A percentile compares a stretch with the other conserved stretches of the same genome.
phyloP scores from a whole-genome alignment of 2,329 filamentous ascomycete genomes.

The Aspergillus tanneri region DNA sequence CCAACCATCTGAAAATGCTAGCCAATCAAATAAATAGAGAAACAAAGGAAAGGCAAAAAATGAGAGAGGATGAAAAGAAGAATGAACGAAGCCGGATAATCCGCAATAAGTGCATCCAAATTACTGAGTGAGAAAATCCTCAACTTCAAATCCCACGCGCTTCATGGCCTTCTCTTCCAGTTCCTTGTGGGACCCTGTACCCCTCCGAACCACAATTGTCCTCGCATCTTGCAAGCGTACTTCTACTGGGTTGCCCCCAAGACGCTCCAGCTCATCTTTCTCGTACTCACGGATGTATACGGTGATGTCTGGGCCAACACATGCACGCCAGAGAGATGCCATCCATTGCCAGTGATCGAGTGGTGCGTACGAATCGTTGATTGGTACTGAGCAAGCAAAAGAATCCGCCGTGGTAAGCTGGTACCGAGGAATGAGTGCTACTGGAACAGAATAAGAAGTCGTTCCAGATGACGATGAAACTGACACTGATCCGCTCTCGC shows the following conservation, averaged over 20 bases:
- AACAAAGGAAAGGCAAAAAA: slow-evolving; percentile 3
- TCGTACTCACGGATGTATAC: slow-evolving; percentile 46
- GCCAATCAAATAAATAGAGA: not conserved
- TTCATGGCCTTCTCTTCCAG: slow-evolving; percentile 70
- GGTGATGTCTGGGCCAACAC: slow-evolving; percentile 70
- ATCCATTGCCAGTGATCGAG: slow-evolving; percentile 98
- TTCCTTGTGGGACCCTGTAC: slow-evolving; percentile 29
- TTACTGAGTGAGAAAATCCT: slow-evolving; percentile 61
- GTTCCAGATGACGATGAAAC: slow-evolving; percentile 19
- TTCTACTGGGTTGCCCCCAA: slow-evolving; percentile 54
- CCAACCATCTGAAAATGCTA: not conserved
- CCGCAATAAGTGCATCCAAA: not conserved
- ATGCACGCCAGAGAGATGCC: slow-evolving; percentile 87
- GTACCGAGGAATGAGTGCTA: slow-evolving; percentile 76
- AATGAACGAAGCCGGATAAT: slow-evolving; percentile 4
- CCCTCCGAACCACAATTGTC: slow-evolving; percentile 54
- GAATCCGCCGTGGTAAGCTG: slow-evolving; percentile 75
- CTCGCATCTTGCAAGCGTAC: slow-evolving; percentile 51
- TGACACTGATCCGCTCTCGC: slow-evolving; percentile 27
- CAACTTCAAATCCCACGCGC: slow-evolving; percentile 80
- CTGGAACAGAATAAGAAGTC: slow-evolving; percentile 51
- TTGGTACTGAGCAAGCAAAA: slow-evolving; percentile 71
- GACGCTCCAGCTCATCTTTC: slow-evolving; percentile 41
- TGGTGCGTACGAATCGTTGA: slow-evolving; percentile 72
- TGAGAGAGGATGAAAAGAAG: not conserved